Percentiles rank a stretch among this genome's conserved stretches.
phyloP scores from a whole-genome alignment of 1,284 basidiomycete genomes.

The Moniliophthora roreri region DNA sequence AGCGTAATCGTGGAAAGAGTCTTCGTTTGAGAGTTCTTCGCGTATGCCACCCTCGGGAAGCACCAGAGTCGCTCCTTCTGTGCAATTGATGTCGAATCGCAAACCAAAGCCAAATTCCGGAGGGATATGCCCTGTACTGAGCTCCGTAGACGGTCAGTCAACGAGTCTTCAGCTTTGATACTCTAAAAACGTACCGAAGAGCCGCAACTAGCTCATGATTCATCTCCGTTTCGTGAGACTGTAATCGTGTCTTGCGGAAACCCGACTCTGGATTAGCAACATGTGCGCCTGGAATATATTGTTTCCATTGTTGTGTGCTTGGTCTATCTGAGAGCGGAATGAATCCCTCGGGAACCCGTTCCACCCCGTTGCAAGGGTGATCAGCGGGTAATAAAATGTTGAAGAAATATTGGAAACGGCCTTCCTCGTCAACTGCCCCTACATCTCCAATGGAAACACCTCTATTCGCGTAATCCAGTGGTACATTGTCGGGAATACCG shows the following conservation, averaged over 20 bases:
- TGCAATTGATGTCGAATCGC: no score
- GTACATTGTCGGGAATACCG: neutral
- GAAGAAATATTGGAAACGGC: conserved; percentile 6
- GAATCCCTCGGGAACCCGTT: conserved; percentile 8
- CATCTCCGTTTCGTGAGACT: neutral
- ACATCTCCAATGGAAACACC: conserved; percentile 2
- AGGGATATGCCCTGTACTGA: neutral
- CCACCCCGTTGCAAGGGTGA: neutral
- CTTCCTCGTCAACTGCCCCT: neutral
- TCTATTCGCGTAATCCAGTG: neutral
- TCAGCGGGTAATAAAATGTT: conserved; percentile 4
- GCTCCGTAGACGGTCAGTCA: no score
- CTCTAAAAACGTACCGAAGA: no score
- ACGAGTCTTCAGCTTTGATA: no score
- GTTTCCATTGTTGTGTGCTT: no score
- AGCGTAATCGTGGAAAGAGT: no score
- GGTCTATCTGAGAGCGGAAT: neutral
- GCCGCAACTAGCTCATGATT: neutral
- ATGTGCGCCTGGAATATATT: neutral
- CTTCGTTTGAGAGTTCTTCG: no score
- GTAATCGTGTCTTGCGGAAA: neutral
- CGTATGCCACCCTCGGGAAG: no score
- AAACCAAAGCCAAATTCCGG: no score
- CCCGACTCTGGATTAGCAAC: neutral
- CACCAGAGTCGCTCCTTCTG: no score